phyloP scores from a whole-genome alignment of 1,284 basidiomycete species.

The Trametes sp. region DNA sequence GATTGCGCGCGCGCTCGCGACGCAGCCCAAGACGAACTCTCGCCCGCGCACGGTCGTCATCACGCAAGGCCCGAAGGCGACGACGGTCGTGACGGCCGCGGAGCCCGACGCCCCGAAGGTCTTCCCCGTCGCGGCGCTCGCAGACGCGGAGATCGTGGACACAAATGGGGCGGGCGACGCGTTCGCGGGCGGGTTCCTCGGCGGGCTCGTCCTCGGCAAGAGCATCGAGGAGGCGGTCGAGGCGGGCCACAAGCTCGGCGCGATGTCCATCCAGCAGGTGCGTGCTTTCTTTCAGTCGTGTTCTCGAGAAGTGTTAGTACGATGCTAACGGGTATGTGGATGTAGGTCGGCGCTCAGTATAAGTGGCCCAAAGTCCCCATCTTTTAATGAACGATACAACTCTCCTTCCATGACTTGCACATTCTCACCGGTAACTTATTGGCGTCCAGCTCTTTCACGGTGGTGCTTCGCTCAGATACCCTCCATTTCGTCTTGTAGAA shows the following conservation, averaged over 20 bases:
- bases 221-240: conserved; percentile 80
- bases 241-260: conserved; percentile 89
- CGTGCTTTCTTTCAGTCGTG: conserved; percentile 39
- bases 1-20: conserved; percentile 81
- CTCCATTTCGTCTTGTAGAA: conserved; percentile 22
- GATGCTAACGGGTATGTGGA: conserved; percentile 2
- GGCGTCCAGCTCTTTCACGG: conserved; percentile 51
- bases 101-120: conserved; percentile 62
- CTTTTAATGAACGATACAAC: conserved; percentile 47
- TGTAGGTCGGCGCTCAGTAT: conserved; percentile 78
- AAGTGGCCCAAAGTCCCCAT: conserved; percentile 81
- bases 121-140: conserved; percentile 71
- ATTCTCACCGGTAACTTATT: conserved; percentile 24
- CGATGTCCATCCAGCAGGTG: conserved; percentile 89
- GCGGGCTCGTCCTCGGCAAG: conserved; percentile 87
- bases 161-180: conserved; percentile 99
- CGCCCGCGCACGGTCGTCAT: conserved; percentile 88
- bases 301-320: too few relatives aligned
- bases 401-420: background rate
- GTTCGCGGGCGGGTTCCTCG: conserved; percentile 97
- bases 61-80: conserved; percentile 89
- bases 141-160: conserved; percentile 84
- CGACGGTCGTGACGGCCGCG: conserved; percentile 77
- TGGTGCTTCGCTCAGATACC: conserved; percentile 34
- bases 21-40: conserved; percentile 74